Percentiles rank a stretch among this genome's conserved stretches.
phyloP scores from a whole-genome alignment of 2,329 filamentous ascomycete species.

The Paraconiothyrium sp. region DNA sequence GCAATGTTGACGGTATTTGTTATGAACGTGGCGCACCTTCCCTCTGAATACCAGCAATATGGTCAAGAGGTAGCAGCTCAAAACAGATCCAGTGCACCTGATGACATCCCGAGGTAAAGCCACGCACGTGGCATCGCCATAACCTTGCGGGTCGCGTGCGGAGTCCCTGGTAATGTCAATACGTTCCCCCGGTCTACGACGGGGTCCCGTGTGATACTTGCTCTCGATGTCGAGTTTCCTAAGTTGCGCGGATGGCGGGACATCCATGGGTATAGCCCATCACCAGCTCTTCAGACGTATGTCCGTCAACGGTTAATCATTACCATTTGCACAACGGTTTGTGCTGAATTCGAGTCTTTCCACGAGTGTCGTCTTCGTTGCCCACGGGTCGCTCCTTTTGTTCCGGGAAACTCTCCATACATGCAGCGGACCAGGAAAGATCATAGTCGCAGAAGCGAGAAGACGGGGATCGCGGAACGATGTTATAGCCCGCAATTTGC shows the following conservation, averaged over 20 bases:
- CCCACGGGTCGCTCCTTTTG: neutral
- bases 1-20: neutral
- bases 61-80: neutral
- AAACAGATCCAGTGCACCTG: neutral
- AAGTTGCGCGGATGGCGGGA: neutral
- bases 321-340: too few species aligned
- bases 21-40: neutral
- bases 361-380: neutral
- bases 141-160: neutral
- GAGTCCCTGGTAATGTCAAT: neutral
- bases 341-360: neutral
- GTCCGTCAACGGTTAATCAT: neutral
- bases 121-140: neutral
- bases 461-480: neutral
- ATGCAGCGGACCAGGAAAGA: neutral
- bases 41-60: neutral
- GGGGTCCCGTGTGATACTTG: too few species aligned
- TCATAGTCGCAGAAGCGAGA: neutral
- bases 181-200: too few species aligned
- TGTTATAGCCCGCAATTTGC: neutral
- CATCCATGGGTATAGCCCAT: neutral
- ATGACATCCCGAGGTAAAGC: neutral
- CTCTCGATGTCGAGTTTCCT: neutral
- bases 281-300: neutral
- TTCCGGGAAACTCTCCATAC: conserved; percentile 2